These are phyloP conservation scores for Fusarium sp. DNA, from an alignment of 2,329 filamentous ascomycete genomes.

Conservation along the genomic window DNA sequence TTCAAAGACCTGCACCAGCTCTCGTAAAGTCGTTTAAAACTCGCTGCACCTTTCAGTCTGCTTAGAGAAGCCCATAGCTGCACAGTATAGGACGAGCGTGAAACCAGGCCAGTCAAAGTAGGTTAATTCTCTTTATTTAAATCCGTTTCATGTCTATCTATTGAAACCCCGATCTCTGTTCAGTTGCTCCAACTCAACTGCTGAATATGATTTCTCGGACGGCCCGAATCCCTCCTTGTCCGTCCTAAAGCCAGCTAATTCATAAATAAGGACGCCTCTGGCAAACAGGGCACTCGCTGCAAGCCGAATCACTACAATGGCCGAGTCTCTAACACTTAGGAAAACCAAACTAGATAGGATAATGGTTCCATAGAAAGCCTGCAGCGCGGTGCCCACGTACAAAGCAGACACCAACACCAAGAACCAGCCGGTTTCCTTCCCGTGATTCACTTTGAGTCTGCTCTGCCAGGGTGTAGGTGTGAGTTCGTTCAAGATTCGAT, in stretches of 20 bases:
- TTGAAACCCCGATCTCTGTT: too few relatives aligned
- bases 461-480: slow-evolving; percentile 18
- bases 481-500: slow-evolving; percentile 4
- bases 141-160: too few relatives aligned
- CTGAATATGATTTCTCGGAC: slow-evolving; percentile 1
- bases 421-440: slow-evolving; percentile 16
- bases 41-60: too few relatives aligned
- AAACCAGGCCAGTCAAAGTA: too few relatives aligned
- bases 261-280: slow-evolving; percentile 22
- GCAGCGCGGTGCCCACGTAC: slow-evolving; percentile 30
- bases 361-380: slow-evolving; percentile 30
- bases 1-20: too few relatives aligned
- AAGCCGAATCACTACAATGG: slow-evolving; percentile 26
- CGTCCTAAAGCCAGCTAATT: slow-evolving; percentile 23
- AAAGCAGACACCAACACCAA: slow-evolving; percentile 16
- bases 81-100: too few relatives aligned
- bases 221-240: background rate
- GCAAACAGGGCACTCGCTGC: slow-evolving; percentile 31
- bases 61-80: too few relatives aligned
- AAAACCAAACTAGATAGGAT: slow-evolving; percentile 38
- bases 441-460: slow-evolving; percentile 2
- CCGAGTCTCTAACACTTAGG: slow-evolving; percentile 33
- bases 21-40: too few relatives aligned
- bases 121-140: too few relatives aligned
- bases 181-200: background rate